A percentile compares a stretch with the other conserved stretches of the same genome.
Evolutionary conservation across 2,329 filamentous ascomycete species (phyloP).

Genomic region (Fusarium sp.): DNA sequence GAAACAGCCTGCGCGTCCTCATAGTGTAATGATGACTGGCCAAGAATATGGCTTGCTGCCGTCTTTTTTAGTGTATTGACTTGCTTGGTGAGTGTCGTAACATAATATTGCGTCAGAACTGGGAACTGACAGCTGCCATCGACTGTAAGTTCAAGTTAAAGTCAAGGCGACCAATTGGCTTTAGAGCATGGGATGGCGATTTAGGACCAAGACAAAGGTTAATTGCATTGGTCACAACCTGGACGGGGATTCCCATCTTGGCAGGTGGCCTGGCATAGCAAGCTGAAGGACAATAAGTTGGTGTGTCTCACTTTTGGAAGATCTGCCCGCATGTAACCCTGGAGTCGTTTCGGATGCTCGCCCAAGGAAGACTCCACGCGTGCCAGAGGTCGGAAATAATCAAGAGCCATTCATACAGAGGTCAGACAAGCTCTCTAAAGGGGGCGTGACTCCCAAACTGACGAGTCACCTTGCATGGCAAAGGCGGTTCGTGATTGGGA

Average conservation of each 20-base stretch:
- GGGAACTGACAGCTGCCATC: background rate
- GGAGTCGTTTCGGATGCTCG: background rate
- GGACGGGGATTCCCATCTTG: background rate
- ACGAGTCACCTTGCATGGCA: slow-evolving; percentile 14
- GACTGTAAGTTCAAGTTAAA: background rate
- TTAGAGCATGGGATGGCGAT: background rate
- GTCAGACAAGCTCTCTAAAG: slow-evolving; percentile 7
- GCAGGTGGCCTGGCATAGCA: background rate
- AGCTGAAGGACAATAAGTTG: background rate
- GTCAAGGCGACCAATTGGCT: background rate
- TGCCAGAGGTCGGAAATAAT: slow-evolving; percentile 9
- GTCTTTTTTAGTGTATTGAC: background rate
- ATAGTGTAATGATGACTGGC: background rate
- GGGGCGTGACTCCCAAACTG: background rate
- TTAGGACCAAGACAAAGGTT: background rate
- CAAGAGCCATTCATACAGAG: slow-evolving; percentile 10
- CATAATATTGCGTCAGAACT: background rate
- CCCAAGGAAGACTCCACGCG: background rate
- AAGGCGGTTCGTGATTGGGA: background rate
- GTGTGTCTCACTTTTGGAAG: background rate
- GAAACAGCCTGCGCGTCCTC: background rate
- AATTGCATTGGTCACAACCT: background rate
- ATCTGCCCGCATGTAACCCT: background rate
- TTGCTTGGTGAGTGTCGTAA: background rate
- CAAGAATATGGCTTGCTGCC: background rate